These are phyloP conservation scores for Papiliotrema terrestris DNA, from an alignment of 1,284 basidiomycete genomes.

Conservation along the genomic window DNA sequence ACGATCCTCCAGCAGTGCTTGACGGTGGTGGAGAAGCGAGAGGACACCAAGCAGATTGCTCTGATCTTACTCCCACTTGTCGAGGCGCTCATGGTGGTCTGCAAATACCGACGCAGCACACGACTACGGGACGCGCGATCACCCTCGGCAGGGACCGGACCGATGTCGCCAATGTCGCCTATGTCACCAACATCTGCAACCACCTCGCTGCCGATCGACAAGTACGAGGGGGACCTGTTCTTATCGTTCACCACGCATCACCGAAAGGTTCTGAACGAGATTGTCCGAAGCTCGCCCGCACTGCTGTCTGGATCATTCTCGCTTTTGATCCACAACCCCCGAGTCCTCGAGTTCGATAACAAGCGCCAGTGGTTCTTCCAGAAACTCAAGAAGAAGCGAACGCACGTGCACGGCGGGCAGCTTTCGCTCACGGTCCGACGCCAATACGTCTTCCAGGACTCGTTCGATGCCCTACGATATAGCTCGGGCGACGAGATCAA, in stretches of 20 bases:
- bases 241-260: constrained; percentile 92
- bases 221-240: constrained; percentile 66
- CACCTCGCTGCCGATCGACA: constrained; percentile 58
- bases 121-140: constrained; percentile 23
- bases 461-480: constrained; percentile 85
- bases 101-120: constrained; percentile 63
- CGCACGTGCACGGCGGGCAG: constrained; percentile 71
- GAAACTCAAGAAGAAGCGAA: constrained; percentile 79
- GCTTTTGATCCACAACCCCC: constrained; percentile 89
- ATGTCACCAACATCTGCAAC: constrained; percentile 52
- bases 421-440: constrained; percentile 90
- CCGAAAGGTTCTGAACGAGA: constrained; percentile 89
- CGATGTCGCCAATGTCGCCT: too few relatives aligned
- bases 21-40: constrained; percentile 70
- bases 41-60: constrained; percentile 78
- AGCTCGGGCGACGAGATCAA: constrained; percentile 96
- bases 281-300: constrained; percentile 97
- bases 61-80: constrained; percentile 87
- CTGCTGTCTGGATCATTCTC: constrained; percentile 98
- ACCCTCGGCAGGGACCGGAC: constrained; percentile 49
- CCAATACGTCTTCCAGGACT: constrained; percentile 94
- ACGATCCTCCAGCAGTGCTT: constrained; percentile 78
- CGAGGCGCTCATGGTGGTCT: constrained; percentile 96
- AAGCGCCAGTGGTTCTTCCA: constrained; percentile 98
- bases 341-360: constrained; percentile 99